Evolutionary conservation across 805 yeast species (phyloP).

Genomic region (Isabelozyma pseudorhagii): DNA sequence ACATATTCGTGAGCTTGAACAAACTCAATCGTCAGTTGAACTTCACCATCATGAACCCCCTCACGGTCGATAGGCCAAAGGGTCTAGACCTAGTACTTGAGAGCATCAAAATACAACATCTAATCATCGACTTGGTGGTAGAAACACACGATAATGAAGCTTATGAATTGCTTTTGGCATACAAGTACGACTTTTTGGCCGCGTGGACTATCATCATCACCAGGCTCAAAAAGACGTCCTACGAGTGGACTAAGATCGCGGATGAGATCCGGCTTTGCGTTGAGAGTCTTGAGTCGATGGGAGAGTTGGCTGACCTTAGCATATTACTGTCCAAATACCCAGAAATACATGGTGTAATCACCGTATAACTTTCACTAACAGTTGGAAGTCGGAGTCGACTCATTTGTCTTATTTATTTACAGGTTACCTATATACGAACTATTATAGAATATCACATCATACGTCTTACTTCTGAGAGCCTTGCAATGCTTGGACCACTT

Average conservation of each 20-base stretch:
- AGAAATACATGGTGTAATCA: neutral
- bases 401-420: neutral
- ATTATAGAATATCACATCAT: neutral
- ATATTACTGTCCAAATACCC: neutral
- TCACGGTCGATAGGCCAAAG: slow-evolving; percentile 17
- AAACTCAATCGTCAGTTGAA: slow-evolving; percentile 26
- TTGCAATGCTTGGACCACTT: slow-evolving; percentile 63
- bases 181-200: slow-evolving; percentile 33
- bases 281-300: neutral
- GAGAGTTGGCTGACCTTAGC: neutral
- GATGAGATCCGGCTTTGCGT: neutral
- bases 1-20: slow-evolving; percentile 21
- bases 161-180: slow-evolving; percentile 14
- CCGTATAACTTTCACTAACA: neutral
- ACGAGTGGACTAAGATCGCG: neutral
- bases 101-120: slow-evolving; percentile 10
- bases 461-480: slow-evolving; percentile 21
- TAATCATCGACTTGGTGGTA: neutral
- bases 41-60: slow-evolving; percentile 29
- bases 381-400: too few species aligned
- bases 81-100: slow-evolving; percentile 10
- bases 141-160: slow-evolving; percentile 13
- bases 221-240: slow-evolving; percentile 4
- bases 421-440: neutral
- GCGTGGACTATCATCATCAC: slow-evolving; percentile 28